Base-by-base conservation (phyloP, 2,329 filamentous ascomycete genomes). In the Aspergillus ruber region DNA sequence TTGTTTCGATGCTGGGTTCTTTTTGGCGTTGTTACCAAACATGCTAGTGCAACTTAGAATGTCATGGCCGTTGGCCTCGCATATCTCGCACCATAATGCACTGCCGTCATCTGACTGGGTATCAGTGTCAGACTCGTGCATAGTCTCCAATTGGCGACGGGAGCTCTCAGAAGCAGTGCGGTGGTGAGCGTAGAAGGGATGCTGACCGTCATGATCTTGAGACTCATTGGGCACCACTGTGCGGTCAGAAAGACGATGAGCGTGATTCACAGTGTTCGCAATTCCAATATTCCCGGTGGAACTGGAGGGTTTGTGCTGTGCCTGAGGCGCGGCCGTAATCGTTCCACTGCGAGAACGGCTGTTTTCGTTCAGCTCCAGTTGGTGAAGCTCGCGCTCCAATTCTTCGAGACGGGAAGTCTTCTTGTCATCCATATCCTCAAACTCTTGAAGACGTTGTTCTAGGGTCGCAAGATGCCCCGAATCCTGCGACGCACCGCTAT, bases 41-140 rank as follows among this genome's bases (percentile, higher is more conserved):
- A 95, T 93, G 67, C 89, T 91, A 45, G 87, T 90, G 76, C 91
- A 97, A 18, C 88, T 94, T 48, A 97, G 75, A 51, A 97, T 95
- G 60, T 97, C 91, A 63, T 97, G 91, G 13, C 91, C 90, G 42
- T 82, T 79, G 29, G 87, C 88, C 72, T 96, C 90, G 71, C 91
- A 97, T 52, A 97, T 93, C 71, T 97, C 93, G 69, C 91, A 97
- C 86, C 88, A 95, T 53, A 90, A 78, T 13, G 78, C 81, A 64
- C 82, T 86, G 58, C 78, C 83, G 63, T 90, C 87, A 35, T 85
- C 88, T 18, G 85, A 87, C 8, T 39, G 15, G 66, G 85, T 55
- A 32, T 51, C 63, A 27, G 58, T 59, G 43, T 71, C 69, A 3
- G 65, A 64, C 55, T 70, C 71, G 35, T 63, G 71, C 67, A 67